Evolutionary conservation across 2,329 filamentous ascomycete genomes (phyloP).

Genomic region (Arthroderma sp.): DNA sequence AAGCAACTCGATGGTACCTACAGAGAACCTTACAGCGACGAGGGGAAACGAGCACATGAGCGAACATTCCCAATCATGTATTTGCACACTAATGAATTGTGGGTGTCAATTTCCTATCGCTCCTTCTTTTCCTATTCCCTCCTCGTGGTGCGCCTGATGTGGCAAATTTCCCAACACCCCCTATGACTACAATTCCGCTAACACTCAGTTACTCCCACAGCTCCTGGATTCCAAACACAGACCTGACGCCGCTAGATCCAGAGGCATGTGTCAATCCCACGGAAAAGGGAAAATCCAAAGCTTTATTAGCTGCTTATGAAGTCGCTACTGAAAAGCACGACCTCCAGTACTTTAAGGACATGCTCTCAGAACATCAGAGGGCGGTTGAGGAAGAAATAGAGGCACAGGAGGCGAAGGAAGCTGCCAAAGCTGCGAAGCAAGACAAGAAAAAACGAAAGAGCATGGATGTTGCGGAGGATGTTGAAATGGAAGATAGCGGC

Average conservation of each 20-base stretch:
- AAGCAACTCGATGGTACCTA: constrained; percentile 72
- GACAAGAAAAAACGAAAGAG: constrained; percentile 38
- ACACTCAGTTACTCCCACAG: constrained; percentile 34
- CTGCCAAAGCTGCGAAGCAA: constrained; percentile 43
- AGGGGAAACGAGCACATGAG: constrained; percentile 72
- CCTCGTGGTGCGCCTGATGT: background rate
- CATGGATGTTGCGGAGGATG: constrained; percentile 36
- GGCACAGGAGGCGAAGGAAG: constrained; percentile 52
- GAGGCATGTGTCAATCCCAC: constrained; percentile 56
- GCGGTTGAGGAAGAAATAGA: constrained; percentile 45
- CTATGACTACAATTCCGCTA: background rate
- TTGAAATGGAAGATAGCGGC: constrained; percentile 43
- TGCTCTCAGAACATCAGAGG: constrained; percentile 50
- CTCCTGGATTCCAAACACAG: constrained; percentile 80
- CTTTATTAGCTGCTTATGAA: constrained; percentile 63
- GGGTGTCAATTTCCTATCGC: constrained; percentile 32
- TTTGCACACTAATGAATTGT: constrained; percentile 93
- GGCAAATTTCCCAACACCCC: background rate
- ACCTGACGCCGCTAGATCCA: constrained; percentile 63
- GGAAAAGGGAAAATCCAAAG: constrained; percentile 65
- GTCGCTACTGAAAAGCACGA: constrained; percentile 68
- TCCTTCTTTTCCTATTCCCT: constrained; percentile 2
- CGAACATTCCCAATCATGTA: constrained; percentile 94
- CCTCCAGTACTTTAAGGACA: constrained; percentile 68
- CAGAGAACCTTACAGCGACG: constrained; percentile 73